Base-by-base conservation (phyloP, 78 protist genomes). In the Fonticula alba region DNA sequence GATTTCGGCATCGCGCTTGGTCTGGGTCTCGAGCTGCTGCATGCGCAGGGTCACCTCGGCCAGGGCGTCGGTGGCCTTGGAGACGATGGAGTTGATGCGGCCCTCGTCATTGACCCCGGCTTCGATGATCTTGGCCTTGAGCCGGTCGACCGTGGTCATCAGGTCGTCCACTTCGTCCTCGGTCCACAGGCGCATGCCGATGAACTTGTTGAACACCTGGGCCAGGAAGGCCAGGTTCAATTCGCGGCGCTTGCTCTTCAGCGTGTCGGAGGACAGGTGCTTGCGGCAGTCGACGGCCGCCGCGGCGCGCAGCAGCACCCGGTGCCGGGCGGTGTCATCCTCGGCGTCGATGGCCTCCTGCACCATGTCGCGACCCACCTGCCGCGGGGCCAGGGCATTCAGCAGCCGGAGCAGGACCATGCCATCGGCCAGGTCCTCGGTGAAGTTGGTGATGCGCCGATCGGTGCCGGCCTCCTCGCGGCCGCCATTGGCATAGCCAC, bases 201-300 rank as follows among this genome's bases (percentile, higher is more conserved):
- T 77, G 40, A 40, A 53, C 26, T 2, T 17, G 75, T 79, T 79
- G 78, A 79, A 79, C 54, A 82, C 9, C 17, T 70, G 52, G 17
- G 86, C 86, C 17, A 74, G 40, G 54, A 82, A 78, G 20, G 82
- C 79, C 36, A 73, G 29, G 73, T 81, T 81, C 38, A n/a, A n/a
- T n/a, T n/a, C n/a, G n/a, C n/a, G n/a, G n/a, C n/a, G n/a, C n/a
- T n/a, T n/a, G n/a, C n/a, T n/a, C n/a, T n/a, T n/a, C n/a, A n/a
- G n/a, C n/a, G n/a, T n/a, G n/a, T n/a, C n/a, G n/a, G n/a, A n/a
- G n/a, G n/a, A n/a, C n/a, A 81, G 68, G 38, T 75, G 63, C 40
- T 37, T 35, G 72, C 72, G 71, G 11, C 75, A 80, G 38, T 7
- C 32, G 57, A 20, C 10, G 55, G 78, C 74, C 22, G 43, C 43